phyloP scores from a whole-genome alignment of 208 protist species.

The Wallacemonas collosoma region DNA sequence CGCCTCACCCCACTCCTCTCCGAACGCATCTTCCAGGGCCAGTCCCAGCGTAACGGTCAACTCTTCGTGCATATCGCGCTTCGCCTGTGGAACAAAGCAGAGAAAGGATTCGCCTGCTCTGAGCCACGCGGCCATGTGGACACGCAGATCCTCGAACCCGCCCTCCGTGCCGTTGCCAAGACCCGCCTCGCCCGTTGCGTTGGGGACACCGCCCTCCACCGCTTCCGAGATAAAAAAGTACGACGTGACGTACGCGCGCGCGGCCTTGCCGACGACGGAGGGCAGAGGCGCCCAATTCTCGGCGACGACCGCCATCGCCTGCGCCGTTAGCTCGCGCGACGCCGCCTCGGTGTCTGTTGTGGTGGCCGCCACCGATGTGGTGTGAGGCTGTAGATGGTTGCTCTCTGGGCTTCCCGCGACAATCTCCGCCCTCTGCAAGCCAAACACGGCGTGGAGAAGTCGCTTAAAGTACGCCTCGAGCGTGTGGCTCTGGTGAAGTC shows the following conservation, averaged over 20 bases:
- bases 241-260: slow-evolving; percentile 40
- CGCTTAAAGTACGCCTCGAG: slow-evolving; percentile 20
- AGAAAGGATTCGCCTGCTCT: slow-evolving; percentile 33
- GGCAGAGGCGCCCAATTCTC: slow-evolving; percentile 28
- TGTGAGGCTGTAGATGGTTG: background rate
- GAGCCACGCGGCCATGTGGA: slow-evolving; percentile 39
- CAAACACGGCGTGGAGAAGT: background rate
- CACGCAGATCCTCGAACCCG: slow-evolving; percentile 43
- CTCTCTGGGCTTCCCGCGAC: slow-evolving; percentile 5
- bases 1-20: slow-evolving; percentile 25
- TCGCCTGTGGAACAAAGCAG: slow-evolving; percentile 43
- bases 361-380: background rate
- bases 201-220: background rate
- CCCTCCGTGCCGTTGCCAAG: slow-evolving; percentile 16
- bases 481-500: background rate
- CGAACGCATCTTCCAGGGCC: slow-evolving; percentile 41
- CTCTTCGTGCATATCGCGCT: slow-evolving; percentile 27
- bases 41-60: slow-evolving; percentile 44
- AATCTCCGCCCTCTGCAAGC: slow-evolving; percentile 10
- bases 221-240: slow-evolving; percentile 61
- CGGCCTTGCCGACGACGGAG: slow-evolving; percentile 33
- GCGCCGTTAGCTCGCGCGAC: slow-evolving; percentile 7
- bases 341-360: slow-evolving; percentile 6
- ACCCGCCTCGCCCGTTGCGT: background rate
- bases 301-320: slow-evolving; percentile 10